phyloP scores from a whole-genome alignment of 108 stramenopile species.

The Seminavis robusta region DNA sequence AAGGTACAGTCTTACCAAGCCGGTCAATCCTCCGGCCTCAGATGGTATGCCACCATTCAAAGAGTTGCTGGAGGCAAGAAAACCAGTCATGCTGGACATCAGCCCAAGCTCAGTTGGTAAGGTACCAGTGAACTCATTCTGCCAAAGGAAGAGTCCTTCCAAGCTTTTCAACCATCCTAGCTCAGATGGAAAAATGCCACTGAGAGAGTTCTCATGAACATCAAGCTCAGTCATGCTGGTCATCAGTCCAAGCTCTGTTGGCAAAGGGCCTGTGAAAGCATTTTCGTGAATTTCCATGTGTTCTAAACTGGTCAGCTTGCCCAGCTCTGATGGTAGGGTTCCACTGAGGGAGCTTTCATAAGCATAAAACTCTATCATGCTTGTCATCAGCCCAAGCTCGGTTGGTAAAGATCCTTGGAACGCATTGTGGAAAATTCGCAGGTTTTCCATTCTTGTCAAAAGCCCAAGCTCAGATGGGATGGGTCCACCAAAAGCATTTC shows the following conservation, averaged over 20 bases:
- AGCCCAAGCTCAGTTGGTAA: slow-evolving; percentile 54
- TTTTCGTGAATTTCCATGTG: slow-evolving; percentile 58
- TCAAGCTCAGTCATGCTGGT: slow-evolving; percentile 45
- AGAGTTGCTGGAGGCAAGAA: slow-evolving; percentile 38
- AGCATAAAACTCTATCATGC: too few relatives aligned
- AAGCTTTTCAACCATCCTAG: slow-evolving; percentile 56
- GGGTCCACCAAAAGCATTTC: too few relatives aligned
- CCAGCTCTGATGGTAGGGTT: too few relatives aligned
- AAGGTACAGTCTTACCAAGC: slow-evolving; percentile 51
- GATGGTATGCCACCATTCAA: slow-evolving; percentile 63
- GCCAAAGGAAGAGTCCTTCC: slow-evolving; percentile 32
- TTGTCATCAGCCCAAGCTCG: too few relatives aligned
- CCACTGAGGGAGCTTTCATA: too few relatives aligned
- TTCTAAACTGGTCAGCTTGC: slow-evolving; percentile 31
- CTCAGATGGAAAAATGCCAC: slow-evolving; percentile 57
- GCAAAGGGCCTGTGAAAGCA: slow-evolving; percentile 38
- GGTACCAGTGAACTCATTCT: slow-evolving; percentile 47
- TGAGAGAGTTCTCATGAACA: slow-evolving; percentile 54
- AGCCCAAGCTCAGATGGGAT: too few relatives aligned
- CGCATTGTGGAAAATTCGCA: too few relatives aligned
- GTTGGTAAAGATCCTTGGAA: too few relatives aligned
- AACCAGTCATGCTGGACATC: slow-evolving; percentile 36
- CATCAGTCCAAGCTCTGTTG: slow-evolving; percentile 52
- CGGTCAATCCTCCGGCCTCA: slow-evolving; percentile 57
- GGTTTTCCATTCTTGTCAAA: too few relatives aligned